Percentiles rank a stretch among this genome's conserved stretches.
Evolutionary conservation across 2,329 filamentous ascomycete genomes (phyloP).

Genomic region (Chrysoporthe cubensis): DNA sequence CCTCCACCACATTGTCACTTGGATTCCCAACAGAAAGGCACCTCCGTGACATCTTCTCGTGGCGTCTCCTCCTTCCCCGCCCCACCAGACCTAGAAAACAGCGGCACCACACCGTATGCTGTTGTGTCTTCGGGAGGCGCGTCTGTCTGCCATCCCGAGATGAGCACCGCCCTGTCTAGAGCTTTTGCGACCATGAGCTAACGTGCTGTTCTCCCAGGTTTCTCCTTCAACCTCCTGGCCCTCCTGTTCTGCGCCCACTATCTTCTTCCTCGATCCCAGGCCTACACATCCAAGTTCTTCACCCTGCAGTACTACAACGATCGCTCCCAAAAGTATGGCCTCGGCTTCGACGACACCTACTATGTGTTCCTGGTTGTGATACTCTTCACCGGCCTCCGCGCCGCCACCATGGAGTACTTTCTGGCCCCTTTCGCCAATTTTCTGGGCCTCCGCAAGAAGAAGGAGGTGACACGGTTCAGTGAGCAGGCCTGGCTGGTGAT

Average conservation of each 20-base stretch:
- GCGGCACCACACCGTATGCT: slow-evolving; percentile 22
- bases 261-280: slow-evolving; percentile 78
- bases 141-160: neutral
- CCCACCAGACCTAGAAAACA: neutral
- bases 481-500: slow-evolving; percentile 92
- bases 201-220: slow-evolving; percentile 54
- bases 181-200: slow-evolving; percentile 11
- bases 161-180: neutral
- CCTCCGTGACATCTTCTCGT: slow-evolving; percentile 9
- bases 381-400: slow-evolving; percentile 84
- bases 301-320: slow-evolving; percentile 81
- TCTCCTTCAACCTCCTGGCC: slow-evolving; percentile 83
- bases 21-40: neutral
- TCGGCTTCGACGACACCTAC: slow-evolving; percentile 79
- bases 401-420: slow-evolving; percentile 83
- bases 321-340: slow-evolving; percentile 68
- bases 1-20: slow-evolving; percentile 3
- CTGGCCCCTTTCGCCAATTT: slow-evolving; percentile 76
- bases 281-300: slow-evolving; percentile 86
- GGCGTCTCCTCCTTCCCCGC: slow-evolving; percentile 10
- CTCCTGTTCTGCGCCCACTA: slow-evolving; percentile 82
- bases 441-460: slow-evolving; percentile 74
- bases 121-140: slow-evolving; percentile 2
- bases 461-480: slow-evolving; percentile 80
- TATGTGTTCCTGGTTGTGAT: slow-evolving; percentile 80